Evolutionary conservation across 768 basidiomycete species (phyloP), one percentile per base, ranked within the genome.

Genomic region (Galerina marginata): DNA sequence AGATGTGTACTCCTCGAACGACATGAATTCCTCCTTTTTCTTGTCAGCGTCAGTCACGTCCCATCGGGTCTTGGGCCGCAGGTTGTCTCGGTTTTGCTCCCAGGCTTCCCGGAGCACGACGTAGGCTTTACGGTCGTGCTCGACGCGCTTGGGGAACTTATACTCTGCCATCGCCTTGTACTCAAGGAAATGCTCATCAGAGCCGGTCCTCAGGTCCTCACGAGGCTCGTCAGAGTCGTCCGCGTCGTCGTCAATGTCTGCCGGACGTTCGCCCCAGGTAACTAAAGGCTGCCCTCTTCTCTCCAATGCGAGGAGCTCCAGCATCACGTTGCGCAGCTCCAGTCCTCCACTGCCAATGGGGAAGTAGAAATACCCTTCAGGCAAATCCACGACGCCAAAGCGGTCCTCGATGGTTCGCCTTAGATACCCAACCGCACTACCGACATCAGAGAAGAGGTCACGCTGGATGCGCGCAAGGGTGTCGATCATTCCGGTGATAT

Each of bases 281-380:
- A 64, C 37, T 9, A 63, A 26, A 10, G 66, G 66, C 11, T 60
- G 59, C n/a, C 47, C 65, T 4, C 60, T 49, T 52, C 51, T 63
- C 15, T 62, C 53, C 56, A 78, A 52, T 1, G 74, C 69, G 40
- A 79, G 68, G 20, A 77, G 67, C 54, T 78, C 76, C 20, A 80
- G 65, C 67, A 80, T 73, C 2, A 73, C 72, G 46, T 80, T 75
- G 52, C 67, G 69, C 10, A 80, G 56, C 58, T 75, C 75, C 23
- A 79, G 69, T 0, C 78, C 78, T 37, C 79, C 79, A 16, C 62
- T 66, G 14, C 66, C 62, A 16, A 77, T 67, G 0, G 78, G 74
- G 58, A 78, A 74, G 65, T 75, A 79, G 66, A 76, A 79, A 58
- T 76, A 79, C 4, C 78, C 78, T 42, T 75, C 71, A 1, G 77